These are phyloP conservation scores for Daucus carota DNA, from an alignment of 129 eudicot species.

Conservation along the genomic window DNA sequence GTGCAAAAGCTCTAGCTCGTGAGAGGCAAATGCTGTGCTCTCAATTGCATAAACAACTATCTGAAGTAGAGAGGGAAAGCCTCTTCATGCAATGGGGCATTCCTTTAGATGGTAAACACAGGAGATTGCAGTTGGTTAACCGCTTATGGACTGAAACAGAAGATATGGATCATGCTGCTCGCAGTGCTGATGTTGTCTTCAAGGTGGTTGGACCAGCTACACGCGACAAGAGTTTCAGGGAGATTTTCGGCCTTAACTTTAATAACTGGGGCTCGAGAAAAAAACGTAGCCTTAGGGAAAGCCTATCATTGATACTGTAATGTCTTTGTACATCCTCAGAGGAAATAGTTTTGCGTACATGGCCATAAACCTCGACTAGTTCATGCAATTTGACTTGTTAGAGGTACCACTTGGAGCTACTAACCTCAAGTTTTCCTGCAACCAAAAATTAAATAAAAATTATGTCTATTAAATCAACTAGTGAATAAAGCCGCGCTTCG, in stretches of 20 bases:
- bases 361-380: background rate
- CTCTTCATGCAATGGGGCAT: constrained; percentile 76
- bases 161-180: constrained; percentile 62
- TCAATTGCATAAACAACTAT: constrained; percentile 68
- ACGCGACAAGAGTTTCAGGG: constrained; percentile 59
- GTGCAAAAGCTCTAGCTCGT: constrained; percentile 44
- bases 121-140: constrained; percentile 73
- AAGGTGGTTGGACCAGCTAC: constrained; percentile 59
- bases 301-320: constrained; percentile 41
- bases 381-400: background rate
- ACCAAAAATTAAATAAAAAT: background rate
- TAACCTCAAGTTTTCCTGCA: background rate
- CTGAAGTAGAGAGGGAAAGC: constrained; percentile 54
- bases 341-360: background rate
- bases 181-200: constrained; percentile 70
- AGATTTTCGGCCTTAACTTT: constrained; percentile 69
- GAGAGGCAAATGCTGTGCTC: constrained; percentile 67
- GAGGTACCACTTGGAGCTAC: background rate
- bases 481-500: too few relatives aligned
- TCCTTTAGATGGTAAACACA: constrained; percentile 37
- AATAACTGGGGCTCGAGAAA: constrained; percentile 39
- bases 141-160: constrained; percentile 53
- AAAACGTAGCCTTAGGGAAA: constrained; percentile 50
- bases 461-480: background rate
- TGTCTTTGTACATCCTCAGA: background rate